Percentiles rank a stretch among this genome's conserved stretches.
These are phyloP conservation scores for Yamadazyma siamensis DNA, from an alignment of 1,139 yeast genomes.

Conservation along the genomic window DNA sequence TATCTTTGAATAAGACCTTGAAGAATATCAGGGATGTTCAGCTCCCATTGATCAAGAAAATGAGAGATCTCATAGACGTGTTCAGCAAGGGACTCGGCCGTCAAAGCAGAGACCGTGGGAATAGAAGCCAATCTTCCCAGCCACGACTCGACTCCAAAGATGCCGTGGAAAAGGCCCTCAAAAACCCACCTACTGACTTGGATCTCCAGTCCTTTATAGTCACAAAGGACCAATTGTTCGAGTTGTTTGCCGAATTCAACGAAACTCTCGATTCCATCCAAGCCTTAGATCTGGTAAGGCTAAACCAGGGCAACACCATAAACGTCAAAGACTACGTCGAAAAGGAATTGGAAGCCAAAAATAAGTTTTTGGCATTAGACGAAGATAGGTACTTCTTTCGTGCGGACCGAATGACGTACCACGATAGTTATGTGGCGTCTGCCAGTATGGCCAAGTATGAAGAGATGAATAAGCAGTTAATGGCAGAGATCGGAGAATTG, in stretches of 20 bases:
- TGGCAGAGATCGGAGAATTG: slow-evolving; percentile 24
- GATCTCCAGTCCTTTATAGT: slow-evolving; percentile 21
- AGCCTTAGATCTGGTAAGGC: slow-evolving; percentile 7
- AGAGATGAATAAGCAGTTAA: slow-evolving; percentile 23
- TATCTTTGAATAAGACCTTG: slow-evolving; percentile 19
- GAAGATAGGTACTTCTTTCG: slow-evolving; percentile 20
- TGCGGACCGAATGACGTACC: slow-evolving; percentile 16
- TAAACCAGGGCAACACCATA: slow-evolving; percentile 7
- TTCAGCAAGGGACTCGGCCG: slow-evolving; percentile 21
- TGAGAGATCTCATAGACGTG: slow-evolving; percentile 23
- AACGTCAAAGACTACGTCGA: slow-evolving; percentile 18
- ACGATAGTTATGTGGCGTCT: slow-evolving; percentile 11
- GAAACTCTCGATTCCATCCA: slow-evolving; percentile 1
- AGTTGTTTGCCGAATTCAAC: slow-evolving; percentile 18
- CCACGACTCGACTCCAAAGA: slow-evolving; percentile 7
- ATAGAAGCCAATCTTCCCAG: no score
- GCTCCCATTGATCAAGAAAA: slow-evolving; percentile 36
- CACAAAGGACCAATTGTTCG: slow-evolving; percentile 17
- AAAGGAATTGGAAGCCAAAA: slow-evolving; percentile 22
- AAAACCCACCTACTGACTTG: slow-evolving; percentile 11
- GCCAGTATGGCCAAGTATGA: slow-evolving; percentile 31
- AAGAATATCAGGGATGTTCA: slow-evolving; percentile 28
- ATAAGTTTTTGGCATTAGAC: slow-evolving; percentile 20
- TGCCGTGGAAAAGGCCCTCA: slow-evolving; percentile 5
- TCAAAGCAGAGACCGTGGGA: no score